Evolutionary conservation across 163 green algal genomes (phyloP).

Genomic region (Chlamydomonas reinhardtii): DNA sequence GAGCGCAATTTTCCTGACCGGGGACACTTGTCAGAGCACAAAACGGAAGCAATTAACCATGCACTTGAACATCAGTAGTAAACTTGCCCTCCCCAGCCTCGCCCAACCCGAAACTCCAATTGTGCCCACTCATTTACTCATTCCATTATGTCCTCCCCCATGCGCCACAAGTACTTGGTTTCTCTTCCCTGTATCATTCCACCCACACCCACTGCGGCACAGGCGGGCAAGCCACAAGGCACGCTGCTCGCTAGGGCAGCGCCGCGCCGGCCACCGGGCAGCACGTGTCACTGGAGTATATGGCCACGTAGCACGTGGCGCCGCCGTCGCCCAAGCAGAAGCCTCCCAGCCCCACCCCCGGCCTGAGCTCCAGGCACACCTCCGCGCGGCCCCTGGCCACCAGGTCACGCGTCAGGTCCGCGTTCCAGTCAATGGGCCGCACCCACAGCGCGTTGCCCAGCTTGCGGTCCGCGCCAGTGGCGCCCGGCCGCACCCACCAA

Average conservation of each 20-base stretch:
- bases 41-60: too few relatives aligned
- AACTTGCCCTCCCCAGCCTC: too few relatives aligned
- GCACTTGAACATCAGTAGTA: too few relatives aligned
- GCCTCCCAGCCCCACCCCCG: not conserved
- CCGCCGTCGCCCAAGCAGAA: not conserved
- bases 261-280: not conserved
- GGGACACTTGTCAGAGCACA: too few relatives aligned
- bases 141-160: too few relatives aligned
- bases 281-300: not conserved
- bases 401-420: not conserved
- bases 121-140: too few relatives aligned
- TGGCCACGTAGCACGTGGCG: not conserved
- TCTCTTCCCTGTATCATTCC: too few relatives aligned
- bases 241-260: not conserved
- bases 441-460: not conserved
- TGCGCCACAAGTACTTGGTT: too few relatives aligned
- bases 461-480: not conserved
- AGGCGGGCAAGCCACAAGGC: too few relatives aligned
- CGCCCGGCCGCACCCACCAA: not conserved
- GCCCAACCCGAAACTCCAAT: too few relatives aligned
- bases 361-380: slow-evolving; percentile 1
- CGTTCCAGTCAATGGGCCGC: not conserved
- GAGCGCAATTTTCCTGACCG: too few relatives aligned
- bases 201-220: too few relatives aligned
- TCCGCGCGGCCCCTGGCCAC: not conserved